These are phyloP conservation scores for Wallacemonas sp. DNA, from an alignment of 208 protist genomes.

Conservation along the genomic window DNA sequence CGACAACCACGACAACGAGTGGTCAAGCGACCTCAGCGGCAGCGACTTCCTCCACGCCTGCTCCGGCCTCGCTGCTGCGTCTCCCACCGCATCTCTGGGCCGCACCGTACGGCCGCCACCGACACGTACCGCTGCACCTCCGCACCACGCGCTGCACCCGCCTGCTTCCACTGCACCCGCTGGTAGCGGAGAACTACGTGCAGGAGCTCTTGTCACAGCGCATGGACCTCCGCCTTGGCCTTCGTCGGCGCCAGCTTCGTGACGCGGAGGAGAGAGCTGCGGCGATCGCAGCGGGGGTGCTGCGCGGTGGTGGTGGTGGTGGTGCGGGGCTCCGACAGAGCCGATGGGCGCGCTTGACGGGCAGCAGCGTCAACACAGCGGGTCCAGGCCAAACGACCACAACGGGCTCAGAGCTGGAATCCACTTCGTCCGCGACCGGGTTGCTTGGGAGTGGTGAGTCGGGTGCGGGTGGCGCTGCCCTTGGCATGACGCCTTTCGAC, in stretches of 20 bases:
- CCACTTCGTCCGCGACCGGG: constrained; percentile 5
- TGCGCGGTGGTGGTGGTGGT: no score
- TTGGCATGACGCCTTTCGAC: constrained; percentile 21
- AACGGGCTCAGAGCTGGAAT: no score
- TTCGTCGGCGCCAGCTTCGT: constrained; percentile 4
- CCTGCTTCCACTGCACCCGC: constrained; percentile 45
- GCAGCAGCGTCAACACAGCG: not conserved
- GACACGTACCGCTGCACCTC: constrained; percentile 53
- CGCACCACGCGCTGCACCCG: constrained; percentile 27
- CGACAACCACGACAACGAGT: not conserved
- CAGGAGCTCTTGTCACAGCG: constrained; percentile 64
- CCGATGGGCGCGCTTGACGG: not conserved
- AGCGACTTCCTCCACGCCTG: constrained; percentile 13
- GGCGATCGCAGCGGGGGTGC: not conserved
- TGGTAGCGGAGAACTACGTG: constrained; percentile 72
- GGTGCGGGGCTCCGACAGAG: no score
- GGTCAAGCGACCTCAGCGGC: not conserved
- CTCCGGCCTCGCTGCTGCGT: constrained; percentile 10
- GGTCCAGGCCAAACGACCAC: not conserved
- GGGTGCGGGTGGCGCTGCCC: not conserved
- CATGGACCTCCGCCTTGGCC: constrained; percentile 28
- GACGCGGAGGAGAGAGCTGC: constrained; percentile 8
- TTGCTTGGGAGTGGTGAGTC: not conserved
- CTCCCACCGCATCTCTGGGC: constrained; percentile 27
- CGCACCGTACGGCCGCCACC: constrained; percentile 34